Evolutionary conservation across 805 yeast genomes (phyloP).

Genomic region (Wickerhamiella azyma): DNA sequence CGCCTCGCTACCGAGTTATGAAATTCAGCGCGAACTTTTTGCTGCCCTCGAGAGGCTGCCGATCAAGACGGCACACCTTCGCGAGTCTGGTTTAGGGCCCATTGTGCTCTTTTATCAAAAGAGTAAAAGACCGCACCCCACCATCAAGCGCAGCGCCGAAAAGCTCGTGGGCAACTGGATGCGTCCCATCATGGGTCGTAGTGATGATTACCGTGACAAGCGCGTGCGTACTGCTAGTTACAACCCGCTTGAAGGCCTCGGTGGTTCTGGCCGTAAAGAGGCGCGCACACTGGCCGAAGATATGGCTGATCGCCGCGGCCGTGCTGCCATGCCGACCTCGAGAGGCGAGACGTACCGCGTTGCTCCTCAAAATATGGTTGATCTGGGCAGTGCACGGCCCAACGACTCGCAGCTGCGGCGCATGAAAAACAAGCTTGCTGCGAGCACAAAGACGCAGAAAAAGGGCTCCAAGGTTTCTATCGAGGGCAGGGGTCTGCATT

Average conservation of each 20-base stretch:
- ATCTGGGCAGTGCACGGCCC: slow-evolving; percentile 32
- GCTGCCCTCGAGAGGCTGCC: slow-evolving; percentile 64
- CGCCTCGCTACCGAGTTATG: slow-evolving; percentile 94
- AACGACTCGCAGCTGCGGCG: slow-evolving; percentile 71
- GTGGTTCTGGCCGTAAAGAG: slow-evolving; percentile 12
- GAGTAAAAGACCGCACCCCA: slow-evolving; percentile 76
- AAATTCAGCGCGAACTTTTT: slow-evolving; percentile 80
- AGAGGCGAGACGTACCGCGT: slow-evolving; percentile 77
- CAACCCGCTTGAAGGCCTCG: slow-evolving; percentile 24
- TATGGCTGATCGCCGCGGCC: slow-evolving; percentile 77
- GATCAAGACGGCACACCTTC: slow-evolving; percentile 85
- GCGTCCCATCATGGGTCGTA: slow-evolving; percentile 89
- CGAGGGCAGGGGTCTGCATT: slow-evolving; percentile 43
- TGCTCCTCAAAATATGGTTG: slow-evolving; percentile 66
- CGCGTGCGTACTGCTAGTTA: slow-evolving; percentile 55
- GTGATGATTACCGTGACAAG: slow-evolving; percentile 87
- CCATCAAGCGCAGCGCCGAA: slow-evolving; percentile 78
- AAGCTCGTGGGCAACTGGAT: slow-evolving; percentile 94
- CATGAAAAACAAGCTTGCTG: slow-evolving; percentile 45
- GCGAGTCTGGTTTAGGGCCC: slow-evolving; percentile 90
- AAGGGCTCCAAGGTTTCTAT: slow-evolving; percentile 67
- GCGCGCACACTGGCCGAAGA: slow-evolving; percentile 57
- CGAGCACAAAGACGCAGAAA: slow-evolving; percentile 31
- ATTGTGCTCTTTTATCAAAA: slow-evolving; percentile 87
- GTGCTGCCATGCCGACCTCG: slow-evolving; percentile 94